Percentiles rank a stretch among this genome's conserved stretches.
These are phyloP conservation scores for Fusarium keratoplasticum DNA, from an alignment of 2,329 filamentous ascomycete species.

Conservation along the genomic window DNA sequence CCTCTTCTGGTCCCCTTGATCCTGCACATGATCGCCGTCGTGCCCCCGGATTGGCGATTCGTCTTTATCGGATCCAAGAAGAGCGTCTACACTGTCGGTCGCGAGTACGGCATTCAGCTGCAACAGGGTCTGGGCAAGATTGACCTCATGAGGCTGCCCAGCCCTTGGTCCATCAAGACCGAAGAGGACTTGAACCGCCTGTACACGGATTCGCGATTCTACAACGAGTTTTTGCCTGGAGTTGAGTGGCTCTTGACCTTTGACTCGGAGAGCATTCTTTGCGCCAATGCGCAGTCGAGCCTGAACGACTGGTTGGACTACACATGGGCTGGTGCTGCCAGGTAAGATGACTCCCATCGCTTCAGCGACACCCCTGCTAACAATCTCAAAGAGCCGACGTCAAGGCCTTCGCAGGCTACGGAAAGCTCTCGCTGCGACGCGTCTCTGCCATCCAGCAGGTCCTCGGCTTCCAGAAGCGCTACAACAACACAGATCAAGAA, in stretches of 20 bases:
- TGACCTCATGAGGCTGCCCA: neutral
- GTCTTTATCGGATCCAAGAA: constrained; percentile 3
- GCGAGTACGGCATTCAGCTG: neutral
- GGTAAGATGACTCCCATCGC: neutral
- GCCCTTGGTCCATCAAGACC: neutral
- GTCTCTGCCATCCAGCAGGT: neutral
- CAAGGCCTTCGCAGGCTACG: neutral
- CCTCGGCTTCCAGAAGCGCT: constrained; percentile 1
- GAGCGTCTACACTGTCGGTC: neutral
- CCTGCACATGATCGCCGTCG: neutral
- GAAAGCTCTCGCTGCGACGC: neutral
- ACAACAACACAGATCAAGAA: neutral
- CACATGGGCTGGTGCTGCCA: neutral
- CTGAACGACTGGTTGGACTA: constrained; percentile 1
- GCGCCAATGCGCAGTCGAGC: neutral
- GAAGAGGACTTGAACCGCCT: neutral
- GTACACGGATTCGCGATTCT: neutral
- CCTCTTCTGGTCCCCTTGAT: neutral
- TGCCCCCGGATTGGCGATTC: neutral
- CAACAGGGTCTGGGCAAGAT: constrained; percentile 1
- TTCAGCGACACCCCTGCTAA: neutral
- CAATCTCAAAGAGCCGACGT: neutral
- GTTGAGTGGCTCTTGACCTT: neutral
- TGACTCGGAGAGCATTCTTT: neutral
- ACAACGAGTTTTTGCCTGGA: neutral